phyloP scores from a whole-genome alignment of 148 eudicot genomes.

The Fagopyrum esculentum region DNA sequence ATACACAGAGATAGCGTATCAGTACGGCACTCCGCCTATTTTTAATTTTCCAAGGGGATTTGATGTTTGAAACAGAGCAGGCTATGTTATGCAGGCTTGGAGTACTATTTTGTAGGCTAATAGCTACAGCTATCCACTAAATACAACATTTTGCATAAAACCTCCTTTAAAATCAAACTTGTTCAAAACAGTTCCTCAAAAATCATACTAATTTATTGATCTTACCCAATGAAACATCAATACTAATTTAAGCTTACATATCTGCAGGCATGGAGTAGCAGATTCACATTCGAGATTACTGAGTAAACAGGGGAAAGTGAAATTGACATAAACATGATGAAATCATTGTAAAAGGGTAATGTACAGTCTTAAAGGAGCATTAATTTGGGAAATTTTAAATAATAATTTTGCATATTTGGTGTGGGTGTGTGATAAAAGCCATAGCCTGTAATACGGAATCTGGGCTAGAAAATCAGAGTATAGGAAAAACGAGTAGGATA shows the following conservation, averaged over 20 bases:
- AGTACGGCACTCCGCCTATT: slow-evolving; percentile 13
- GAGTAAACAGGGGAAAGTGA: too few species aligned
- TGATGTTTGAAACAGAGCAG: slow-evolving; percentile 12
- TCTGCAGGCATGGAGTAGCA: too few species aligned
- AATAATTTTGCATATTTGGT: too few species aligned
- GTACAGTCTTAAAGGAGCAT: neutral
- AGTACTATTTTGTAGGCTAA: neutral
- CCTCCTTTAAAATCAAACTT: too few species aligned
- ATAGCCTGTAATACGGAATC: neutral
- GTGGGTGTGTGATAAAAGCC: neutral
- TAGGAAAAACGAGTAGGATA: neutral
- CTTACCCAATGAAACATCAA: too few species aligned
- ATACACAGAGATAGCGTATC: slow-evolving; percentile 12
- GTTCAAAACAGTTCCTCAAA: too few species aligned
- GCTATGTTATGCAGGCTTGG: neutral
- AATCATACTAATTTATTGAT: too few species aligned
- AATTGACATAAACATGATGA: too few species aligned
- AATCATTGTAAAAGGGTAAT: neutral
- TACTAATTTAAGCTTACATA: too few species aligned
- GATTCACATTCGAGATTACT: too few species aligned
- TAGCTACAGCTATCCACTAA: neutral
- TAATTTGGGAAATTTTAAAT: neutral
- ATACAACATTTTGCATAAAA: too few species aligned
- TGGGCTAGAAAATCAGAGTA: neutral
- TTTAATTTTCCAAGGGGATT: slow-evolving; percentile 14